Evolutionary conservation across 805 yeast genomes (phyloP), one percentile per base, ranked within the genome.

Genomic region (Candida sakaeoensis): DNA sequence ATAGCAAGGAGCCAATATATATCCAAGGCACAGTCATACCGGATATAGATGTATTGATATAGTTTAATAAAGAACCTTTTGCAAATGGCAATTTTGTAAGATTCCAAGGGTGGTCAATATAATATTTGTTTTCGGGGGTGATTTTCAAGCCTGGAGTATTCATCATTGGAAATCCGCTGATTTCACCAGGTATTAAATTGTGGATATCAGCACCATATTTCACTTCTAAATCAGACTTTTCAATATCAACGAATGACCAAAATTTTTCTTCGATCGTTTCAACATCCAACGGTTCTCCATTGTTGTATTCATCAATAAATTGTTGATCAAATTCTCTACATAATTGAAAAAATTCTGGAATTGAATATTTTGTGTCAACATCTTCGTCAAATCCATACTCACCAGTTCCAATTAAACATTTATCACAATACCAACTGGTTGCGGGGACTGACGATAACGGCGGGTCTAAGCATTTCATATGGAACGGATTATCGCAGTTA

Each of bases 11-110:
- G 0, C 98, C 98, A 12, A 90, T 79, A 53, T 90, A 90, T 2
- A 89, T 74, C 98, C 98, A 90, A 0, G 98, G 98, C 14, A 85
- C 75, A 0, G 97, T 89, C 88, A 90, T 90, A 1, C 98, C 98
- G 0, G 95, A 82, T 2, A 91, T 84, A 23, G 77, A 74, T 14
- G 78, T 74, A 41, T 77, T 75, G 41, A 84, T 71, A 50, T 77
- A 77, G 41, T 80, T 79, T 37, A 85, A 63, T n/a, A 85, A 60
- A 0, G 95, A 85, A 1, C 87, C 84, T 28, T 72, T 60, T 9
- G 82, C 75, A 57, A 72, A 79, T 0, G 96, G 95, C 16, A 88
- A 59, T 43, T 77, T 79, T 14, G 85, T 78, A 46, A 87, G 63
- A 53, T 87, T 87, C 79, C 87, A 86, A 1, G 89, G 84, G 45